These are phyloP conservation scores for Physcomitrellopsis africana DNA, from an alignment of 225 moss, liverwort and hornwort species.

Conservation along the genomic window DNA sequence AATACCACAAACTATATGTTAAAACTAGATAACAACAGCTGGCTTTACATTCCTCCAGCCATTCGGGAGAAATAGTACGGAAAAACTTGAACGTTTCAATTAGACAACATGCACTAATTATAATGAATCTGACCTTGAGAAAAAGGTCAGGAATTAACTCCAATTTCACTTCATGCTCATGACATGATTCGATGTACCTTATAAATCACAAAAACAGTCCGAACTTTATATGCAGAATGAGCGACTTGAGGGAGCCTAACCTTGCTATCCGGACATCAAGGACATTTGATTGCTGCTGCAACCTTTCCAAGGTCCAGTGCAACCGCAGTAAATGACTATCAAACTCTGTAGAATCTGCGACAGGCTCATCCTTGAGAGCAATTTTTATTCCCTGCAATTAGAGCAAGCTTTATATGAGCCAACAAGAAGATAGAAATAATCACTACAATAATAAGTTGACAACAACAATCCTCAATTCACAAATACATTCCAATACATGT, in stretches of 20 bases:
- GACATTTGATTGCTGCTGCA: slow-evolving; percentile 68
- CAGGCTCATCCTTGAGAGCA: slow-evolving; percentile 65
- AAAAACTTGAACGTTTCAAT: background rate
- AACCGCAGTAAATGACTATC: slow-evolving; percentile 81
- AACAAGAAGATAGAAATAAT: background rate
- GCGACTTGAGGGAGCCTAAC: slow-evolving; percentile 40
- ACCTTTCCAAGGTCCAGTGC: slow-evolving; percentile 87
- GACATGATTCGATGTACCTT: background rate
- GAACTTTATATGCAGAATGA: slow-evolving; percentile 14
- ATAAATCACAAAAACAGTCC: slow-evolving; percentile 12
- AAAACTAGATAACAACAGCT: slow-evolving; percentile 7
- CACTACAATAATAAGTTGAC: background rate
- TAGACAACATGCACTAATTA: background rate
- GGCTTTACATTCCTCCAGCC: slow-evolving; percentile 11
- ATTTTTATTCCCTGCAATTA: slow-evolving; percentile 87
- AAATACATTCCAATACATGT: too few relatives aligned
- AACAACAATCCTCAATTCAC: background rate
- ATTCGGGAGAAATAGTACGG: background rate
- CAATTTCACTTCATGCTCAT: slow-evolving; percentile 5
- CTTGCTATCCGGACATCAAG: slow-evolving; percentile 66
- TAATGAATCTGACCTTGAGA: background rate
- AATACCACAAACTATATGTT: slow-evolving; percentile 16
- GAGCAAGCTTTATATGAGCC: slow-evolving; percentile 17
- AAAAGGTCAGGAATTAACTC: background rate
- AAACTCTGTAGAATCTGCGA: slow-evolving; percentile 56